Percentiles rank a stretch among this genome's conserved stretches.
These are phyloP conservation scores for Gyrodon lividus DNA, from an alignment of 768 basidiomycete species.

Conservation along the genomic window DNA sequence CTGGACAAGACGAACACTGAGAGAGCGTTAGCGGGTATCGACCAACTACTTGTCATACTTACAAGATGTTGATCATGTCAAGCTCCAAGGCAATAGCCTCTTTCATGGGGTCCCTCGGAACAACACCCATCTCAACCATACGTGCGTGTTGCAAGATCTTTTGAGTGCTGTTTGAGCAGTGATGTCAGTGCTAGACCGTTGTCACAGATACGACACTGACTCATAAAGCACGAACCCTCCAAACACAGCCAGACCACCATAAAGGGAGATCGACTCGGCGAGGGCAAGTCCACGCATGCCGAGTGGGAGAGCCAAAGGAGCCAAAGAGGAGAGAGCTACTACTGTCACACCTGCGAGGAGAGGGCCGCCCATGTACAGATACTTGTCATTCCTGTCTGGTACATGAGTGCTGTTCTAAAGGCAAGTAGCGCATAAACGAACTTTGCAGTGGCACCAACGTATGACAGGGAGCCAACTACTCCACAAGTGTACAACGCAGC, in stretches of 20 bases:
- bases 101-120: constrained; percentile 70
- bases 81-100: constrained; percentile 79
- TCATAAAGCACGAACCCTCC: constrained; percentile 85
- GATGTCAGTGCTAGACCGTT: constrained; percentile 1
- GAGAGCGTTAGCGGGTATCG: constrained; percentile 11
- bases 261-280: constrained; percentile 75
- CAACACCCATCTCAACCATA: constrained; percentile 63
- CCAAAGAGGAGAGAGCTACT: constrained; percentile 81
- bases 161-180: constrained; percentile 57
- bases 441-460: constrained; percentile 87
- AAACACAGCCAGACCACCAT: constrained; percentile 88
- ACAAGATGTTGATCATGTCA: constrained; percentile 92
- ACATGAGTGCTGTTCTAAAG: background rate
- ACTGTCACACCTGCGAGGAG: constrained; percentile 88
- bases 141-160: constrained; percentile 80
- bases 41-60: constrained; percentile 23
- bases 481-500: constrained; percentile 88
- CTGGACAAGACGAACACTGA: constrained; percentile 77
- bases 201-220: constrained; percentile 40
- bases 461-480: constrained; percentile 81
- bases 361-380: constrained; percentile 83
- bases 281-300: constrained; percentile 75
- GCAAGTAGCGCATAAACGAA: constrained; percentile 27
- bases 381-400: constrained; percentile 64
- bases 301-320: constrained; percentile 86